Percentiles rank a stretch among this genome's conserved stretches.
These are phyloP conservation scores for Hibiscus syriacus DNA, from an alignment of 345 rosid genomes.

Conservation along the genomic window DNA sequence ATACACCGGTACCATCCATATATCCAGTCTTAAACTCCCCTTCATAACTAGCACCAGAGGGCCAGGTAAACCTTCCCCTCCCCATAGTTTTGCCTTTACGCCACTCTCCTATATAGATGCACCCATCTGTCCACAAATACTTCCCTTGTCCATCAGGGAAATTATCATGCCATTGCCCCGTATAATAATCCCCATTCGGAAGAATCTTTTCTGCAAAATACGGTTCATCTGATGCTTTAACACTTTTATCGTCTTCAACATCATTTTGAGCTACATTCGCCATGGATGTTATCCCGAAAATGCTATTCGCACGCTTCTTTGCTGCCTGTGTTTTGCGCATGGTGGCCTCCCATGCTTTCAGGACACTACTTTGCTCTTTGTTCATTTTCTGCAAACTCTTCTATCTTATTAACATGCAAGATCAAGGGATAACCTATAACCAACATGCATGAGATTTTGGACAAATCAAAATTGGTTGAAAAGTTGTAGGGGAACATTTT, in stretches of 20 bases:
- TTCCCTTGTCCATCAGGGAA: conserved; percentile 84
- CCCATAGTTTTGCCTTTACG: conserved; percentile 76
- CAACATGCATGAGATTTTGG: background rate
- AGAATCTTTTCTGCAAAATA: conserved; percentile 63
- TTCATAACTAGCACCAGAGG: conserved; percentile 77
- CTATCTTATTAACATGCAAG: background rate
- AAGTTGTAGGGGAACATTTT: no score
- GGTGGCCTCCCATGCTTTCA: conserved; percentile 92
- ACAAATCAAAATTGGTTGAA: no score
- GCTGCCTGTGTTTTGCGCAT: conserved; percentile 84
- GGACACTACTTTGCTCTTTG: conserved; percentile 59
- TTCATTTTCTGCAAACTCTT: conserved; percentile 31
- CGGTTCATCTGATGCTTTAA: conserved; percentile 24
- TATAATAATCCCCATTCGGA: conserved; percentile 80
- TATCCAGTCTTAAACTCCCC: conserved; percentile 90
- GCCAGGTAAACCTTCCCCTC: conserved; percentile 82
- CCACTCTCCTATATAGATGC: conserved; percentile 89
- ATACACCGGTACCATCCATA: conserved; percentile 83
- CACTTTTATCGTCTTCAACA: conserved; percentile 21
- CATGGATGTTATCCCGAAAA: conserved; percentile 59
- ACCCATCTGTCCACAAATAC: conserved; percentile 87
- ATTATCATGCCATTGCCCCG: conserved; percentile 79
- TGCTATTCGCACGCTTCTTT: conserved; percentile 78
- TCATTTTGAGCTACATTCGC: conserved; percentile 46
- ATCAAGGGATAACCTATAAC: no score